Base-by-base conservation (phyloP, 2,329 filamentous ascomycete genomes). In the Alternaria postmessia region DNA sequence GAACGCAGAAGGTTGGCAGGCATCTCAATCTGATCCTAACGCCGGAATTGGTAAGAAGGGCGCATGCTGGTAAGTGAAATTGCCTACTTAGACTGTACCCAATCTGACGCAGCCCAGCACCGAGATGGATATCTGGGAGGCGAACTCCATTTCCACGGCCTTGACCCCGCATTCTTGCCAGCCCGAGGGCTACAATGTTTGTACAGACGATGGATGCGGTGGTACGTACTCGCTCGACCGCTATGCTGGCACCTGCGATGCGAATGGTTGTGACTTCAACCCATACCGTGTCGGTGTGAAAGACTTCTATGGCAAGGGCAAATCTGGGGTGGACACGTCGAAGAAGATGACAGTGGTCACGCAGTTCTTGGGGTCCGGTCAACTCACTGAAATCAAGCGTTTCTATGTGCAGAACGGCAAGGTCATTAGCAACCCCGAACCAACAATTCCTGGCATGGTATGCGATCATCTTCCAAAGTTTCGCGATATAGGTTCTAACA, bases 101-200 rank as follows among this genome's bases (percentile, higher is more conserved):
- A 18, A 28, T 20, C 30, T 42, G 12, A 56, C 20, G 26, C 18
- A 42, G 7, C 16, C 16, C 36, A 67, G 62, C 72, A 80, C 84
- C 52, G 87, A 90, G 76, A 87, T 90, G 84, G 88, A 48, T 12
- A 48, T 48, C 11, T 48, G 46, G 46, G 46, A 48, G 18, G 46
- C 46, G 12, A 48, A 48, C 46, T 48, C 46, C 46, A 11, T 48
- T 67, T 84, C 87, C n/a, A 85, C 83, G 7, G 88, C 88, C 46
- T 81, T 83, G 68, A 91, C 88, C 1, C 87, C 89, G 12, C 88
- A 91, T 75, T 83, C 86, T 32, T 91, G 89, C 80, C 76, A 78
- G 44, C 80, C 75, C 54, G 76, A 81, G 51, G 82, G 80, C 38
- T 85, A 85, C 72, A 77, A 76, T 52, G 80, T 83, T 54, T 89